Evolutionary conservation across 1,139 yeast genomes (phyloP).

Genomic region (Hyphopichia buzzinii): DNA sequence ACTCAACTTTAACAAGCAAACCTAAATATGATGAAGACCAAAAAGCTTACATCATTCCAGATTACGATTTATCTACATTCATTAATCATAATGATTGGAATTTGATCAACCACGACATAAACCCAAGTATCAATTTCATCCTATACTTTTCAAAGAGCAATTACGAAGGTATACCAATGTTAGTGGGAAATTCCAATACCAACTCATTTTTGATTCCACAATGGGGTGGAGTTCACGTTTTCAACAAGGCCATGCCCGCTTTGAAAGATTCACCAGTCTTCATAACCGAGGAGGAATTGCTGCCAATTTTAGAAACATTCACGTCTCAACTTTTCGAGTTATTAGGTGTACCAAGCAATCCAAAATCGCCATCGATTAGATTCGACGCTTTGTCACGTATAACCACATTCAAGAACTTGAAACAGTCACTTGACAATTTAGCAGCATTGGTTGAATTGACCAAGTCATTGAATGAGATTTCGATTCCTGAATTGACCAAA

Average conservation of each 20-base stretch:
- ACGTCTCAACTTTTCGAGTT: conserved; percentile 71
- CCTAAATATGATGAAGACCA: conserved; percentile 22
- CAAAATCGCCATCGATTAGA: conserved; percentile 59
- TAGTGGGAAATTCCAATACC: conserved; percentile 46
- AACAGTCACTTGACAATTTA: conserved; percentile 53
- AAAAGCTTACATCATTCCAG: conserved; percentile 35
- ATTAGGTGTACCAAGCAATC: conserved; percentile 59
- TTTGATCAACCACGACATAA: conserved; percentile 50
- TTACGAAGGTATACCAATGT: conserved; percentile 40
- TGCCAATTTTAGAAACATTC: conserved; percentile 64
- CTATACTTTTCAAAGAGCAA: conserved; percentile 57
- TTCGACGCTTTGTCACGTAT: conserved; percentile 66
- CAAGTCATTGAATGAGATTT: conserved; percentile 67
- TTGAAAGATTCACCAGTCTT: conserved; percentile 19
- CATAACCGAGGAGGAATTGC: conserved; percentile 46
- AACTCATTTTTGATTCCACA: conserved; percentile 82
- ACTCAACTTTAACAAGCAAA: conserved; percentile 40
- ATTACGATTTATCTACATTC: conserved; percentile 60
- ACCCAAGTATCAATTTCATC: conserved; percentile 70
- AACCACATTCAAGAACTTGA: conserved; percentile 53
- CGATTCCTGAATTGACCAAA: conserved; percentile 71
- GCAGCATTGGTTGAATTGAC: conserved; percentile 69
- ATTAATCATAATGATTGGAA: conserved; percentile 81
- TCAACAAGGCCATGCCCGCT: conserved; percentile 41
- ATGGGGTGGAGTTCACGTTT: conserved; percentile 75